phyloP scores from a whole-genome alignment of 2,329 filamentous ascomycete species.

The Penicillium sp. region DNA sequence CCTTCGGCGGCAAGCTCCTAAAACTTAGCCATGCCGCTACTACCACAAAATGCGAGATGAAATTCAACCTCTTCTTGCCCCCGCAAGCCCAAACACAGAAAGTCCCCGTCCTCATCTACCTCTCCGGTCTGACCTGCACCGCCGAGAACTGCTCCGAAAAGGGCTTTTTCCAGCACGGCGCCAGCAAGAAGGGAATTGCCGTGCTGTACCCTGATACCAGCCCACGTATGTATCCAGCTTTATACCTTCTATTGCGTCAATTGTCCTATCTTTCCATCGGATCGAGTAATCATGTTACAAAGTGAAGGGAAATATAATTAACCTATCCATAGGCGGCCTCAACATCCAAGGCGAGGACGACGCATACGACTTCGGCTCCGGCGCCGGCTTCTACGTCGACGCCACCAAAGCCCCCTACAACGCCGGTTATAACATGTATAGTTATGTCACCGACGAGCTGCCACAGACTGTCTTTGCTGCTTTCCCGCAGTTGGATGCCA shows the following conservation, averaged over 20 bases:
- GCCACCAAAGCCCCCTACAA: constrained; percentile 72
- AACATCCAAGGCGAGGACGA: constrained; percentile 82
- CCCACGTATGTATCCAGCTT: constrained; percentile 60
- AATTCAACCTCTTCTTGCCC: constrained; percentile 87
- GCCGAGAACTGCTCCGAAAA: constrained; percentile 74
- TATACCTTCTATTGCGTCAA: background rate
- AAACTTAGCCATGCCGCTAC: constrained; percentile 85
- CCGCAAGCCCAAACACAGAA: constrained; percentile 63
- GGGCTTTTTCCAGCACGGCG: constrained; percentile 87
- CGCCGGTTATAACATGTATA: constrained; percentile 88
- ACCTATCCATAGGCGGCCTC: constrained; percentile 59
- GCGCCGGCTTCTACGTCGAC: constrained; percentile 93
- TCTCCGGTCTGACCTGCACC: constrained; percentile 92
- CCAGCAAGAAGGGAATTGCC: constrained; percentile 78
- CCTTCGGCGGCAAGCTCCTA: constrained; percentile 89
- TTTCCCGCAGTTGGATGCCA: constrained; percentile 69
- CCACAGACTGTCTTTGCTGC: constrained; percentile 69
- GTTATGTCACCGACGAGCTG: constrained; percentile 86
- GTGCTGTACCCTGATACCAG: constrained; percentile 93
- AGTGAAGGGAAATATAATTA: background rate
- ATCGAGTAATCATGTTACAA: background rate
- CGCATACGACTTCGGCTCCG: constrained; percentile 84
- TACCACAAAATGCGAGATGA: constrained; percentile 82
- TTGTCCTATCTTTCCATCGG: background rate
- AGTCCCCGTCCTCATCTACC: constrained; percentile 84